Conservation (phyloP, 352 stramenopile species). For the Achlya hypogyna region DNA sequence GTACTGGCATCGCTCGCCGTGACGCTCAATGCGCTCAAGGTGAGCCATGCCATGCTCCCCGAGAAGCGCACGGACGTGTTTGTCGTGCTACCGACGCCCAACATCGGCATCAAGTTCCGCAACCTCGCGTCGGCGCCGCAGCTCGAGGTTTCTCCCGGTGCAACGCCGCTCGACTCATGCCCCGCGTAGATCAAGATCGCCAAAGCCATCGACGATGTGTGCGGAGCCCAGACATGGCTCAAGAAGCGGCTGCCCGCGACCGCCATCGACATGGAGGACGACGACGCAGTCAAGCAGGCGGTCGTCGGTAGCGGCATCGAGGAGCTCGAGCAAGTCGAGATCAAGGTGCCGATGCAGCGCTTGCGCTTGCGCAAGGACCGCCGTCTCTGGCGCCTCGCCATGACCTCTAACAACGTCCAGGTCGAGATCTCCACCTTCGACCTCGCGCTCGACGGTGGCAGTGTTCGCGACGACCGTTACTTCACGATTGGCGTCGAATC, state of each 20-base stretch:
- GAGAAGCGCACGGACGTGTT: constrained; percentile 12
- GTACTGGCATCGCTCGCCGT: constrained; percentile 4
- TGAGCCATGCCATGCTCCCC: constrained; percentile 13
- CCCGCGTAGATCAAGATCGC: constrained; percentile 18
- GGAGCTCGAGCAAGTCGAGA: constrained; percentile 20
- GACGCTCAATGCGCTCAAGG: constrained; percentile 15
- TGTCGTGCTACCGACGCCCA: constrained; percentile 16
- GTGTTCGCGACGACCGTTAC: not conserved
- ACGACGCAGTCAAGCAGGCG: constrained; percentile 13
- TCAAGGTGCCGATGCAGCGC: constrained; percentile 18
- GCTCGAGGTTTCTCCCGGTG: not conserved
- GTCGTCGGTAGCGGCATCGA: constrained; percentile 16
- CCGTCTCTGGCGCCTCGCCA: constrained; percentile 15
- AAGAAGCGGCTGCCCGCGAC: constrained; percentile 13
- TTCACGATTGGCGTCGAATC: constrained; percentile 20
- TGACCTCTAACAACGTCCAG: constrained; percentile 3
- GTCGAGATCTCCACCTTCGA: constrained; percentile 12
- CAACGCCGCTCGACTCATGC: not conserved
- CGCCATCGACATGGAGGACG: constrained; percentile 7
- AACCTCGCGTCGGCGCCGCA: constrained; percentile 9
- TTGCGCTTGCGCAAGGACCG: constrained; percentile 9
- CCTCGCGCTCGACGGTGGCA: not conserved
- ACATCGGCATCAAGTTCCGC: constrained; percentile 20
- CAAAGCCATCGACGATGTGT: constrained; percentile 13
- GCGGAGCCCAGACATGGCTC: constrained; percentile 14